A percentile compares a stretch with the other conserved stretches of the same genome.
Conservation (phyloP, 2,329 filamentous ascomycete species). For the Penicillium sp. region DNA sequence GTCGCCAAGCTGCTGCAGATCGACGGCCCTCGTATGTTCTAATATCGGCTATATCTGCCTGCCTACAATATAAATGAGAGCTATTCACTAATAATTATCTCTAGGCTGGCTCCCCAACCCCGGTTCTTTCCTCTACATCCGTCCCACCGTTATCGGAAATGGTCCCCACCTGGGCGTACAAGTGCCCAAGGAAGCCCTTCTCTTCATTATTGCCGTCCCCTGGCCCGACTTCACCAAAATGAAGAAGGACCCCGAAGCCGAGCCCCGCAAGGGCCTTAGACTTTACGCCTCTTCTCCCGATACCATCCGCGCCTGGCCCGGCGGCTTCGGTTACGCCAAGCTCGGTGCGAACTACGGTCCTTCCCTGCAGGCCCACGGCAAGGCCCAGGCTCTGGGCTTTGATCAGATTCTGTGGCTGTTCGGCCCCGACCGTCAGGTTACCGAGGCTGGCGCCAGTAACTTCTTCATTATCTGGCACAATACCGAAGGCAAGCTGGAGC, state of each 20-base stretch:
- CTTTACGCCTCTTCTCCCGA: slow-evolving; percentile 77
- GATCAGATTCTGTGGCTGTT: slow-evolving; percentile 95
- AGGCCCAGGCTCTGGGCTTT: slow-evolving; percentile 70
- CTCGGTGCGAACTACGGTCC: slow-evolving; percentile 93
- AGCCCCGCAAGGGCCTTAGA: slow-evolving; percentile 49
- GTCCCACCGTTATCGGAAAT: slow-evolving; percentile 82
- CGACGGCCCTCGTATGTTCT: slow-evolving; percentile 55
- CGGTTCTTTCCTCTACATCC: slow-evolving; percentile 75
- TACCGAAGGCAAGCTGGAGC: slow-evolving; percentile 60
- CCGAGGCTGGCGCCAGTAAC: slow-evolving; percentile 87
- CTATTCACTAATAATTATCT: background rate
- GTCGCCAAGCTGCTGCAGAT: slow-evolving; percentile 68
- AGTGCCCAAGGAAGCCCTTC: slow-evolving; percentile 74
- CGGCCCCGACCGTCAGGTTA: slow-evolving; percentile 71
- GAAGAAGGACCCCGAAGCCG: slow-evolving; percentile 19
- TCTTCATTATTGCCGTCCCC: slow-evolving; percentile 71
- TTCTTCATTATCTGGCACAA: slow-evolving; percentile 79
- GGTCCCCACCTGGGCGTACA: slow-evolving; percentile 77
- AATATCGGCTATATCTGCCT: background rate
- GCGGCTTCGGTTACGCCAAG: slow-evolving; percentile 89
- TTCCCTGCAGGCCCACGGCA: slow-evolving; percentile 70
- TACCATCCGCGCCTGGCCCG: slow-evolving; percentile 86
- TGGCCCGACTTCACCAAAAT: slow-evolving; percentile 34
- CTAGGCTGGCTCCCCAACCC: slow-evolving; percentile 73
- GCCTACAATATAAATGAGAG: background rate